Evolutionary conservation across 2,329 filamentous ascomycete species (phyloP), one percentile per base, ranked within the genome.

Genomic region (Myriangium duriaei): DNA sequence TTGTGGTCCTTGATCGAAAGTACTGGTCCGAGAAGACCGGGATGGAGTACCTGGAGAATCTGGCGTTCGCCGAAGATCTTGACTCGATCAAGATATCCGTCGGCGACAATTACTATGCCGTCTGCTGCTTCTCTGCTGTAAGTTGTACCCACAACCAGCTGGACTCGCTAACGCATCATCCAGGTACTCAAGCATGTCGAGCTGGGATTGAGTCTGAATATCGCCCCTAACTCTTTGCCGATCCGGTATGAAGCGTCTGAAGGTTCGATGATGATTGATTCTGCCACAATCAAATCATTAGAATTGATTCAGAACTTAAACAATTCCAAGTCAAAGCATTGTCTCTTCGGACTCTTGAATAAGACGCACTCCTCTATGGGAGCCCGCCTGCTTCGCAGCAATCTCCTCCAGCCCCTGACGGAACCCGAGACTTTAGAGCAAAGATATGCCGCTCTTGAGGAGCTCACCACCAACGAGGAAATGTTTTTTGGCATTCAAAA

Each of bases 201-300:
- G 41, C 59, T 79, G 1, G 73, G 76, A 5, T 68, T 85, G 43
- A 68, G 68, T 3, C 68, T 79, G 42, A 74, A 69, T 1, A 91
- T 94, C 53, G 69, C 76, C 3, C 67, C 71, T n/a, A 79, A 91
- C 53, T 87, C 87, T 13, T 70, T 96, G 19, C 76, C 85, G 3
- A 80, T 96, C 51, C 79, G 76, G 45, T 95, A 93, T 48, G 79
- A 88, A 50, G 81, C 86, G 1, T 86, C 85, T 0, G 83, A 93
- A 53, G 82, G 88, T 15, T 83, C 85, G 1, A 94, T 96, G 87
- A 84, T 93, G 73, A 92, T 96, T 49, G 88, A 95, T 51, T 69
- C 91, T 2, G 80, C 84, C 1, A 93, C 87, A 0, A 84, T 95
- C 17, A 72, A 79, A 26, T 85, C 85, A 0, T 66, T 98, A 3